Conservation (phyloP, 495 filamentous ascomycete species). For the Aspergillus sclerotioniger region DNA sequence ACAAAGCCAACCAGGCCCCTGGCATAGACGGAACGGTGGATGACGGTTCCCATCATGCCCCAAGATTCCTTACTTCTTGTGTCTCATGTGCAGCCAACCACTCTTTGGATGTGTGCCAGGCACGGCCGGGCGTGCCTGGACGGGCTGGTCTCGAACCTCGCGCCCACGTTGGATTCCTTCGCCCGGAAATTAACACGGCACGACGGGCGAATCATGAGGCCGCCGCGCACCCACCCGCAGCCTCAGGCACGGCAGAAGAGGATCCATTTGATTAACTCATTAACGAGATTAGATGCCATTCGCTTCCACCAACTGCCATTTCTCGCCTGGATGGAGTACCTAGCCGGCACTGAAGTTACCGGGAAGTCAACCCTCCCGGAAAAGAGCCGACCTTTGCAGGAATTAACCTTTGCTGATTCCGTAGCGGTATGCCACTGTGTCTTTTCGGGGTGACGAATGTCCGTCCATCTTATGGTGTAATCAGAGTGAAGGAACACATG, state of each 20-base stretch:
- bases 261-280: constrained; percentile 1
- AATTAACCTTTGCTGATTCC: too few species aligned
- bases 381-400: too few species aligned
- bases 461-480: too few species aligned
- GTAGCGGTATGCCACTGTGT: too few species aligned
- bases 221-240: not conserved
- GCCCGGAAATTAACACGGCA: constrained; percentile 24
- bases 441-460: too few species aligned
- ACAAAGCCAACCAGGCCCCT: not conserved
- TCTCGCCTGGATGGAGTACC: not conserved
- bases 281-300: not conserved
- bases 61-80: not conserved
- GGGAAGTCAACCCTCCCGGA: too few species aligned
- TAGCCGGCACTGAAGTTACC: not conserved
- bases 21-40: not conserved
- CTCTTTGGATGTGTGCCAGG: not conserved
- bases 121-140: not conserved
- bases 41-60: not conserved
- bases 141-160: constrained; percentile 2
- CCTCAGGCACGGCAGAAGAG: constrained; percentile 17
- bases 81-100: constrained; percentile 3
- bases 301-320: not conserved
- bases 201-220: constrained; percentile 15
- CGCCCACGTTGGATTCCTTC: constrained; percentile 17
- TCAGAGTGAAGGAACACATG: not conserved